Base-by-base conservation (phyloP, 495 filamentous ascomycete genomes). In the Penicillium alfredii region DNA sequence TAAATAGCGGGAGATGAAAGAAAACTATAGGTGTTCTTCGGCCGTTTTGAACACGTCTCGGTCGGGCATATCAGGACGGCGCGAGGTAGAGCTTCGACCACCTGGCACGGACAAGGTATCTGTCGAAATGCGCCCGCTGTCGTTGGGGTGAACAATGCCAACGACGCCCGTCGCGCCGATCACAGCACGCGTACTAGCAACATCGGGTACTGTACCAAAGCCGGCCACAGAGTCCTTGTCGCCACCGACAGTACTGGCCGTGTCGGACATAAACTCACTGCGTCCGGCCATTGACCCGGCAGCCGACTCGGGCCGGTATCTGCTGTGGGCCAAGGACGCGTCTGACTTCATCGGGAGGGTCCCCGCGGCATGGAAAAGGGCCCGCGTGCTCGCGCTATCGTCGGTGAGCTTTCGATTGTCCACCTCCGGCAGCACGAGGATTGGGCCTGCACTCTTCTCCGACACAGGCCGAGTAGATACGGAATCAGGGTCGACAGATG, bases 141-240 rank as follows among this genome's bases (percentile, higher is more conserved):
- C 59, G 3, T 26, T 33, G 12, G 38, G 30, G 10, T 32, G 42
- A 3, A 58, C 14, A 1, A 35, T 12, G 16, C 49, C 38, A 9
- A 62, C 30, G 3, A 68, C 50, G 9, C 66, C 63, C 7, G 27
- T 47, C 0, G 60, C 58, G 19, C 56, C 40, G 0, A 60, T 30
- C 0, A 69, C 53, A 14, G 66, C 62, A 1, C 57, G 58, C 6
- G 57, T 69, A 36, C 66, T 69, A 6, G 55, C 63, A 2, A 41
- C 55, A 36, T 67, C 63, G 6, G 49, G 21, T 1, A 50, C 45
- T 1, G 32, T 36, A 8, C 35, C 43, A 6, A 45, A 48, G 13
- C 50, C 32, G 2, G 52, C 45, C n/a, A 58, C 34, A 1, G 47
- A 53, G 10, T 53, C 45, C 30, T 41, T 51, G 13, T 59, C 56